Evolutionary conservation across 805 yeast genomes (phyloP).

Genomic region (Starmerella stigmatis): DNA sequence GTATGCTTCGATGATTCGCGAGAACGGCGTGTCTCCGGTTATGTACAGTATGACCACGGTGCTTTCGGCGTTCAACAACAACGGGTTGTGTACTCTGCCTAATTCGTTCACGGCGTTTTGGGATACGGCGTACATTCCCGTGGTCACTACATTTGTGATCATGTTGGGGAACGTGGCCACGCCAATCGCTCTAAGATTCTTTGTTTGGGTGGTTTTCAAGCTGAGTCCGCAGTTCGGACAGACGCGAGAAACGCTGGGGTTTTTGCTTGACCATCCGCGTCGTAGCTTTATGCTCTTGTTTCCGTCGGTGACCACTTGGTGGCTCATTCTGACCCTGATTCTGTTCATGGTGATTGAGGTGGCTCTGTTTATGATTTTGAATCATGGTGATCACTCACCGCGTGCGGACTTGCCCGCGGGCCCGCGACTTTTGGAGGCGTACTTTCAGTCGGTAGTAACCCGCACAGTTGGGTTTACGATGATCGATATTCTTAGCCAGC

Average conservation of each 20-base stretch:
- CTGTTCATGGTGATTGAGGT: slow-evolving; percentile 67
- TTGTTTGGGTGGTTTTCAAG: slow-evolving; percentile 71
- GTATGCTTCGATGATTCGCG: slow-evolving; percentile 32
- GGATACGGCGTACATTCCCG: slow-evolving; percentile 51
- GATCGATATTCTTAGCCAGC: slow-evolving; percentile 56
- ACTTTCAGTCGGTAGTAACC: slow-evolving; percentile 83
- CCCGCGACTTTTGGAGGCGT: slow-evolving; percentile 64
- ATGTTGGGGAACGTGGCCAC: slow-evolving; percentile 92
- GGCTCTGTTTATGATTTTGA: slow-evolving; percentile 68
- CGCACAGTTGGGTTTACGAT: slow-evolving; percentile 89
- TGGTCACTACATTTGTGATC: slow-evolving; percentile 58
- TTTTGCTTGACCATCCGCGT: slow-evolving; percentile 88
- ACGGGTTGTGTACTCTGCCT: slow-evolving; percentile 74
- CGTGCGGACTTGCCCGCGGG: slow-evolving; percentile 53
- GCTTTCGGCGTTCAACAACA: slow-evolving; percentile 69
- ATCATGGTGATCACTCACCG: slow-evolving; percentile 36
- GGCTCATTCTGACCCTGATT: slow-evolving; percentile 65
- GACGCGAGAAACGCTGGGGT: slow-evolving; percentile 61
- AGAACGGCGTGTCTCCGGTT: slow-evolving; percentile 55
- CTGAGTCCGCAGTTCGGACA: slow-evolving; percentile 45
- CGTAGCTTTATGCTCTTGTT: slow-evolving; percentile 89
- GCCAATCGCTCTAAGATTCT: slow-evolving; percentile 69
- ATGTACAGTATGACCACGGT: slow-evolving; percentile 94
- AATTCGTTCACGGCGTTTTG: slow-evolving; percentile 66
- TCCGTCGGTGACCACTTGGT: slow-evolving; percentile 91